A percentile compares a stretch with the other conserved stretches of the same genome.
Conservation (phyloP, 352 stramenopile species). For the Thraustotheca clavata region DNA sequence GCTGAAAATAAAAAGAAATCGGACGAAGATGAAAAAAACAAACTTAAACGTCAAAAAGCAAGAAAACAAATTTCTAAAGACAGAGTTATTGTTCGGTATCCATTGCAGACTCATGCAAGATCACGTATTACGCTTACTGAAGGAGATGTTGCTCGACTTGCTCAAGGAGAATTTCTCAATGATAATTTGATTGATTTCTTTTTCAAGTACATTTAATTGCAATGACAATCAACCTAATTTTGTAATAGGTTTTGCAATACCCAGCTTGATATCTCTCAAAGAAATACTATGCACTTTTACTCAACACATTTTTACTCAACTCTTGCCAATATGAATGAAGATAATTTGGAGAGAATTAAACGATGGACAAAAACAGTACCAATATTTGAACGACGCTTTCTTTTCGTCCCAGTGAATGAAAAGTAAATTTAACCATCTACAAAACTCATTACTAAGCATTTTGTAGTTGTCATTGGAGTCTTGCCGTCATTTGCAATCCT, state of each 20-base stretch:
- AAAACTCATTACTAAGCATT: background rate
- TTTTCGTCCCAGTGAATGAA: constrained; percentile 89
- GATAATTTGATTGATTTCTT: constrained; percentile 92
- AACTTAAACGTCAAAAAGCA: background rate
- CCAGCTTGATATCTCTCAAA: constrained; percentile 48
- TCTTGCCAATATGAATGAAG: constrained; percentile 35
- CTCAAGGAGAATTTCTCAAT: constrained; percentile 90
- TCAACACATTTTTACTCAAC: constrained; percentile 94
- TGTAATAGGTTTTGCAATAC: constrained; percentile 17
- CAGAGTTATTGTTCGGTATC: constrained; percentile 10
- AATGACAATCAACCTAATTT: too few species aligned
- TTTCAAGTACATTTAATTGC: constrained; percentile 45
- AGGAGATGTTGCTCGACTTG: constrained; percentile 81
- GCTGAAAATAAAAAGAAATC: background rate
- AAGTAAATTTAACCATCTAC: constrained; percentile 29
- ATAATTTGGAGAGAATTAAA: constrained; percentile 28
- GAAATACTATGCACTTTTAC: constrained; percentile 86
- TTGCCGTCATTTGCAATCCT: constrained; percentile 80
- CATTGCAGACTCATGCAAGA: background rate
- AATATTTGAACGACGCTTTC: constrained; percentile 76
- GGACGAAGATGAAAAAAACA: background rate
- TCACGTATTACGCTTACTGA: constrained; percentile 59
- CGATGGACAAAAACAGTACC: constrained; percentile 81
- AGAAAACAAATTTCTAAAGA: constrained; percentile 2
- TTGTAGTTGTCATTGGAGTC: constrained; percentile 83